A percentile compares a stretch with the other conserved stretches of the same genome.
phyloP scores from a whole-genome alignment of 257 asterid species.

The Rauvolfia tetraphylla region DNA sequence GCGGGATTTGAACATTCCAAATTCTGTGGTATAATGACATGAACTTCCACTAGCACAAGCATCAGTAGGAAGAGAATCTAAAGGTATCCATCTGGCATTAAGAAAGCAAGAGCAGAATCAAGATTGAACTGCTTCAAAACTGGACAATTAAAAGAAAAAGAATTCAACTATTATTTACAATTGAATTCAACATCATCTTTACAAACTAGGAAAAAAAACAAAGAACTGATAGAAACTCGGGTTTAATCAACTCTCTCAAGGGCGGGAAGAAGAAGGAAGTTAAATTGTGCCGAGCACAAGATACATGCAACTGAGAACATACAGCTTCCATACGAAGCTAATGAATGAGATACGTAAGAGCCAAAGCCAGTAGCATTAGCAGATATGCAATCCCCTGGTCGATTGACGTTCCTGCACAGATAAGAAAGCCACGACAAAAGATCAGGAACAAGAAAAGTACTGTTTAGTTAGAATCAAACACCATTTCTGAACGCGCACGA shows the following conservation, averaged over 20 bases:
- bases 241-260: neutral
- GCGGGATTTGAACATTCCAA: no score
- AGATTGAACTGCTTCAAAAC: no score
- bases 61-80: no score
- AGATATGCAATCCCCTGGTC: conserved; percentile 57
- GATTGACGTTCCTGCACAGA: conserved; percentile 42
- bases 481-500: neutral
- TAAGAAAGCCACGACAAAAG: neutral
- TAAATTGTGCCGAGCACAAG: neutral
- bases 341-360: conserved; percentile 53
- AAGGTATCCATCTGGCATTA: no score
- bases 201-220: neutral
- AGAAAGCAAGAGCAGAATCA: no score
- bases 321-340: neutral
- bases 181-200: neutral
- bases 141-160: neutral
- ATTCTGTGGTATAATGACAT: no score
- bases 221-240: neutral
- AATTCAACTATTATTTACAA: neutral
- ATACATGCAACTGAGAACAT: no score
- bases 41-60: no score
- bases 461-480: no score
- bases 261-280: neutral
- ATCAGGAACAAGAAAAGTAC: neutral
- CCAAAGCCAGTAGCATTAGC: conserved; percentile 59